Evolutionary conservation across 768 basidiomycete species (phyloP).

Genomic region (Termitomyces sp.): DNA sequence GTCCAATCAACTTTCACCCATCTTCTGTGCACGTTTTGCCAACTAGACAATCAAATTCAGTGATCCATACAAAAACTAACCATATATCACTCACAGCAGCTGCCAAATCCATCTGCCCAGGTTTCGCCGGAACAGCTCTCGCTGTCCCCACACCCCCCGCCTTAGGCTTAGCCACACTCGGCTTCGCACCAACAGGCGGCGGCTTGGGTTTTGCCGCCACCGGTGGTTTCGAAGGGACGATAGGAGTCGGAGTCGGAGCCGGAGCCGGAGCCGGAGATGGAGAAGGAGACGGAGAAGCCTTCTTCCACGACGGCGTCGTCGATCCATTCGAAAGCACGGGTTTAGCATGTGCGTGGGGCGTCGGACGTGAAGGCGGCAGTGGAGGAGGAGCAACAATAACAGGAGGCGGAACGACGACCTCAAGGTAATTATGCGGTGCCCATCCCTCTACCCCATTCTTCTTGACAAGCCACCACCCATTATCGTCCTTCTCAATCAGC

Average conservation of each 20-base stretch:
- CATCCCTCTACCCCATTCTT: slow-evolving; percentile 81
- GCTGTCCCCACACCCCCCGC: slow-evolving; percentile 14
- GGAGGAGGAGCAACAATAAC: slow-evolving; percentile 46
- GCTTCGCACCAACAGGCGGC: slow-evolving; percentile 43
- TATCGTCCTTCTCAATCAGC: slow-evolving; percentile 86
- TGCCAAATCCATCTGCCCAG: slow-evolving; percentile 72
- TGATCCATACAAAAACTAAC: neutral
- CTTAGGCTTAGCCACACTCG: slow-evolving; percentile 10
- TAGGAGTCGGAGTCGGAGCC: too few relatives aligned
- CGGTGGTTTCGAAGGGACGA: slow-evolving; percentile 5
- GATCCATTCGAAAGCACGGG: slow-evolving; percentile 73
- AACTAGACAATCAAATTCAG: slow-evolving; percentile 35
- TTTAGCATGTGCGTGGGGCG: too few relatives aligned
- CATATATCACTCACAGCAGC: slow-evolving; percentile 61
- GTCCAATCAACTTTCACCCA: slow-evolving; percentile 31
- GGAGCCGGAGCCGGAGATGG: slow-evolving; percentile 4
- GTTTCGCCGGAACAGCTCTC: slow-evolving; percentile 9
- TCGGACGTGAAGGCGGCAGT: slow-evolving; percentile 55
- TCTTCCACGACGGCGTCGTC: slow-evolving; percentile 75
- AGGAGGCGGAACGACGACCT: slow-evolving; percentile 66
- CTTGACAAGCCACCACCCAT: slow-evolving; percentile 98
- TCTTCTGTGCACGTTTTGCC: slow-evolving; percentile 70
- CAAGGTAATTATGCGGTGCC: slow-evolving; percentile 93
- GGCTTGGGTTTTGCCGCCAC: slow-evolving; percentile 43
- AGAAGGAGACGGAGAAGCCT: slow-evolving; percentile 30